Conservation (phyloP, 306 rosid species). For the Fagus sylvatica region DNA sequence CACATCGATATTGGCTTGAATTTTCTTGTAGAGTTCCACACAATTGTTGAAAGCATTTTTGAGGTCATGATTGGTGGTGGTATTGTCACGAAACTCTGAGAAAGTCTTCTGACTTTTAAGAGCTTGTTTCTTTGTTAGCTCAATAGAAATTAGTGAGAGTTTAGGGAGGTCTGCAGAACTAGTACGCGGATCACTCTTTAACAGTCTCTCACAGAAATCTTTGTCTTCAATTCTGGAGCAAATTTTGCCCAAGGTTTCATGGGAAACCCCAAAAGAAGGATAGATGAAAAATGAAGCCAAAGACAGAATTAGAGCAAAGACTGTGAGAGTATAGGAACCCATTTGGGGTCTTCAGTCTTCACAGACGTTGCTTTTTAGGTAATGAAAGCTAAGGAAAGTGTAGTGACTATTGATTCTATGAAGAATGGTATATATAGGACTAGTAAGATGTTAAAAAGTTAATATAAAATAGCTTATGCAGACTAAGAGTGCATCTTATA, state of each 20-base stretch:
- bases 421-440: background rate
- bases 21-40: background rate
- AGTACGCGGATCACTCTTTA: background rate
- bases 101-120: background rate
- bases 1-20: background rate
- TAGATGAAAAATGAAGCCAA: too few relatives aligned
- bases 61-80: background rate
- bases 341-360: too few relatives aligned
- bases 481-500: too few relatives aligned
- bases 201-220: background rate
- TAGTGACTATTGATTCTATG: background rate
- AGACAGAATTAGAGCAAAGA: too few relatives aligned
- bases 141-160: background rate
- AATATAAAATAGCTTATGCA: too few relatives aligned
- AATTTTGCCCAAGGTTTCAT: background rate
- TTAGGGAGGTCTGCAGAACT: background rate
- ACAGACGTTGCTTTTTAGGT: too few relatives aligned
- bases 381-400: too few relatives aligned
- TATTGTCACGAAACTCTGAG: background rate
- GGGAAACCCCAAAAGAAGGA: too few relatives aligned
- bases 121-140: background rate
- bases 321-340: too few relatives aligned
- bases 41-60: background rate
- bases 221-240: constrained; percentile 1
- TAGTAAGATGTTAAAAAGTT: background rate